phyloP scores from a whole-genome alignment of 495 filamentous ascomycete species.

The Aspergillus sclerotiicarbonarius region DNA sequence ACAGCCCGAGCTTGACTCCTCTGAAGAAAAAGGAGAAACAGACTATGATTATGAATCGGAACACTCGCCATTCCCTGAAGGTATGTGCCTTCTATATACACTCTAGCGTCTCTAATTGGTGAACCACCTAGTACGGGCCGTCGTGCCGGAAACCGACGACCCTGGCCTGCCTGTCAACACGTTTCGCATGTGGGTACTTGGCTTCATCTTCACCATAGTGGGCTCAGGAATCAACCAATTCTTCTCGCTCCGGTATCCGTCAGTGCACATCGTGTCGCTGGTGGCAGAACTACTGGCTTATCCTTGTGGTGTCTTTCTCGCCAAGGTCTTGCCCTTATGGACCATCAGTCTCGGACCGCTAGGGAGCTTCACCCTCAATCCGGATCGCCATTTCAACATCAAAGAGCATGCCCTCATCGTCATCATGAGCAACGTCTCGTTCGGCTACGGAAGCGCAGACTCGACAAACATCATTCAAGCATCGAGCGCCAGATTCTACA shows the following conservation, averaged over 20 bases:
- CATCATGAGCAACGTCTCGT: conserved; percentile 86
- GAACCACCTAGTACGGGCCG: conserved; percentile 26
- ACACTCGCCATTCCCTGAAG: conserved; percentile 38
- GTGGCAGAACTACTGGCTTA: conserved; percentile 66
- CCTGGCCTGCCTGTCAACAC: conserved; percentile 40
- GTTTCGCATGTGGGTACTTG: conserved; percentile 81
- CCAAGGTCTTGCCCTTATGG: conserved; percentile 44
- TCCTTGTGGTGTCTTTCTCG: conserved; percentile 49
- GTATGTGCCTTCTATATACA: conserved; percentile 14
- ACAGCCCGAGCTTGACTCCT: background rate
- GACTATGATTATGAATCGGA: conserved; percentile 37
- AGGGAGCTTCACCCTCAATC: conserved; percentile 53
- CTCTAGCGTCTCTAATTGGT: background rate
- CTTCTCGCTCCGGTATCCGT: conserved; percentile 83
- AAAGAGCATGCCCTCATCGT: conserved; percentile 87
- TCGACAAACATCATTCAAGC: conserved; percentile 48
- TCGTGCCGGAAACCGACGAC: conserved; percentile 44
- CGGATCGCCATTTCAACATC: conserved; percentile 66
- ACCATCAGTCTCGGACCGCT: conserved; percentile 44
- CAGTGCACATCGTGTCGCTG: conserved; percentile 69
- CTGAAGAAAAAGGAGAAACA: conserved; percentile 27
- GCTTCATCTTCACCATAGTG: conserved; percentile 73
- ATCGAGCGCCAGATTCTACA: conserved; percentile 49
- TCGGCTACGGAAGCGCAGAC: conserved; percentile 57
- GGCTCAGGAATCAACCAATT: conserved; percentile 84